These are phyloP conservation scores for Zopfia rhizophila DNA, from an alignment of 2,329 filamentous ascomycete species.

Conservation along the genomic window DNA sequence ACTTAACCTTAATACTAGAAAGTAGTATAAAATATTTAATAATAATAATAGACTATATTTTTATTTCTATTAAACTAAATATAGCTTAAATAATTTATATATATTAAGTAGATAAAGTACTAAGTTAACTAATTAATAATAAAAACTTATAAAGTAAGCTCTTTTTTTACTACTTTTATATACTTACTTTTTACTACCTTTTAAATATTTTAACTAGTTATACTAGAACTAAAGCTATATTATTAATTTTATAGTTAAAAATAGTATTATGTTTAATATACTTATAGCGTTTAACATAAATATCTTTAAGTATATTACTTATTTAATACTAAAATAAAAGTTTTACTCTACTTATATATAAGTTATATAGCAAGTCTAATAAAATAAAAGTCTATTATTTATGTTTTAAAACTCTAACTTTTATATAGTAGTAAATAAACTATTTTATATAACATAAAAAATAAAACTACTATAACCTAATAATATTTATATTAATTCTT, in stretches of 20 bases:
- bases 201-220: conserved; percentile 60
- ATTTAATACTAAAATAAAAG: conserved; percentile 44
- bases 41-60: conserved; percentile 16
- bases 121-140: conserved; percentile 64
- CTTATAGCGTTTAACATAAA: conserved; percentile 39
- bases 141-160: conserved; percentile 64
- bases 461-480: conserved; percentile 27
- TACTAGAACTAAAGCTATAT: conserved; percentile 66
- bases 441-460: conserved; percentile 37
- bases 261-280: conserved; percentile 60
- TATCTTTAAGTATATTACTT: conserved; percentile 38
- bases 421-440: conserved; percentile 22
- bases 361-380: conserved; percentile 57
- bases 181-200: conserved; percentile 63
- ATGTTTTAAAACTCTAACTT: conserved; percentile 46
- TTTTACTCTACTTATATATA: conserved; percentile 58
- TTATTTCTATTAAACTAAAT: conserved; percentile 25
- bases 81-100: conserved; percentile 46
- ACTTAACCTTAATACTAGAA: conserved; percentile 51
- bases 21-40: conserved; percentile 18
- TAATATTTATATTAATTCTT: conserved; percentile 7
- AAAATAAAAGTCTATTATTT: conserved; percentile 53
- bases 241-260: conserved; percentile 61
- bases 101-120: conserved; percentile 61
- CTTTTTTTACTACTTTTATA: conserved; percentile 63